Conservation (phyloP, 495 filamentous ascomycete genomes). For the Cladorrhinum samala region DNA sequence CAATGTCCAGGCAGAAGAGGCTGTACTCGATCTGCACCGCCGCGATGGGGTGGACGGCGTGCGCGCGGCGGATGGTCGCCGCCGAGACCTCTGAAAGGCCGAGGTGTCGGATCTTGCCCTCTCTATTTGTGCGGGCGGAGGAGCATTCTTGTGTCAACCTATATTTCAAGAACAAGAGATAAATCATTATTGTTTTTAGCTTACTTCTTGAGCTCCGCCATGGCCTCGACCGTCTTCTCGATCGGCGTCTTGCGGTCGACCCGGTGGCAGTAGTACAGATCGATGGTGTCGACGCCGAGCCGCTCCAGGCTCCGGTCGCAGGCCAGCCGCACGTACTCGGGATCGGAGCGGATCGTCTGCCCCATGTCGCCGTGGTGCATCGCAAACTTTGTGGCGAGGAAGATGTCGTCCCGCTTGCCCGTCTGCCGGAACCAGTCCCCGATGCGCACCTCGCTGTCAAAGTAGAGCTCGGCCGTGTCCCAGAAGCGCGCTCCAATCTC, state of each 20-base stretch:
- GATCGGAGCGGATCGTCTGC: slow-evolving; percentile 53
- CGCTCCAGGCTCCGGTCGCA: slow-evolving; percentile 51
- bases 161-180: not conserved
- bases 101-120: slow-evolving; percentile 71
- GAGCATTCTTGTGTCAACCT: not conserved
- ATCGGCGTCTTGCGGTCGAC: slow-evolving; percentile 48
- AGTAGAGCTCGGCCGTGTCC: slow-evolving; percentile 78
- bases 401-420: slow-evolving; percentile 59
- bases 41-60: slow-evolving; percentile 60
- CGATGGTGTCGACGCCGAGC: slow-evolving; percentile 63
- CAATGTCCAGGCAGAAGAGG: slow-evolving; percentile 57
- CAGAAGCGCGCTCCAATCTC: slow-evolving; percentile 45
- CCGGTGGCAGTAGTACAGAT: slow-evolving; percentile 73
- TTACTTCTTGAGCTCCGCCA: slow-evolving; percentile 16
- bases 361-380: slow-evolving; percentile 24
- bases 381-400: slow-evolving; percentile 61
- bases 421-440: slow-evolving; percentile 59
- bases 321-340: slow-evolving; percentile 60
- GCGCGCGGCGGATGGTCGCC: slow-evolving; percentile 65
- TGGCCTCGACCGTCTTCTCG: slow-evolving; percentile 41
- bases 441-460: slow-evolving; percentile 57
- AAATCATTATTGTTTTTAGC: too few relatives aligned
- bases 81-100: slow-evolving; percentile 66
- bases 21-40: slow-evolving; percentile 77
- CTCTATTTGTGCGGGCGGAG: slow-evolving; percentile 54